Conservation (phyloP, 2,329 filamentous ascomycete species). For the Raffaelea ambrosiae region DNA sequence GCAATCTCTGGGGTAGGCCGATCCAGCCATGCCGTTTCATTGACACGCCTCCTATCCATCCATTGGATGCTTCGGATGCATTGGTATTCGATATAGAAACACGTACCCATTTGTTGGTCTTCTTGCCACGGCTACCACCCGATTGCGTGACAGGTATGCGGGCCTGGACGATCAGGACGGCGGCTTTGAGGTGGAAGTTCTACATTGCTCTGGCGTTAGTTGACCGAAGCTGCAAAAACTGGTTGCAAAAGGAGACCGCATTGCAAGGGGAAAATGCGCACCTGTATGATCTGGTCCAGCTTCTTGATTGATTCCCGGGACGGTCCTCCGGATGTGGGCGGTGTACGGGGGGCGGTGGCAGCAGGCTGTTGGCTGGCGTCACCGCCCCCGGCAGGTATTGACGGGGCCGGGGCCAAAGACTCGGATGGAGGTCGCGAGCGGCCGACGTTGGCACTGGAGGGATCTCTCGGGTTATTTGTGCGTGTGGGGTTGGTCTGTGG, state of each 20-base stretch:
- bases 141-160: slow-evolving; percentile 56
- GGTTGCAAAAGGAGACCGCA: too few relatives aligned
- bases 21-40: too few relatives aligned
- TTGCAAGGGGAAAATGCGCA: slow-evolving; percentile 24
- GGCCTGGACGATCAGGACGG: slow-evolving; percentile 74
- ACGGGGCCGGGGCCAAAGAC: slow-evolving; percentile 22
- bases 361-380: slow-evolving; percentile 30
- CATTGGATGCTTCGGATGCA: neutral
- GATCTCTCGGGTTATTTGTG: slow-evolving; percentile 68
- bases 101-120: neutral
- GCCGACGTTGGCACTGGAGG: slow-evolving; percentile 23
- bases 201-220: slow-evolving; percentile 26
- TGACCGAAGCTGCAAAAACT: too few relatives aligned
- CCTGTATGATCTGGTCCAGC: slow-evolving; percentile 90
- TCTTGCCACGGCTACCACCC: neutral
- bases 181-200: slow-evolving; percentile 89
- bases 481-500: slow-evolving; percentile 64
- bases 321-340: slow-evolving; percentile 34
- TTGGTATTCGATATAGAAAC: too few relatives aligned
- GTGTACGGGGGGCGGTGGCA: slow-evolving; percentile 35
- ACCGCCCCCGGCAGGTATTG: slow-evolving; percentile 3
- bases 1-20: too few relatives aligned
- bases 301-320: slow-evolving; percentile 65
- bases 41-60: neutral
- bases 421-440: slow-evolving; percentile 36